Evolutionary conservation across 306 rosid genomes (phyloP).

Genomic region (Rosa rugosa): DNA sequence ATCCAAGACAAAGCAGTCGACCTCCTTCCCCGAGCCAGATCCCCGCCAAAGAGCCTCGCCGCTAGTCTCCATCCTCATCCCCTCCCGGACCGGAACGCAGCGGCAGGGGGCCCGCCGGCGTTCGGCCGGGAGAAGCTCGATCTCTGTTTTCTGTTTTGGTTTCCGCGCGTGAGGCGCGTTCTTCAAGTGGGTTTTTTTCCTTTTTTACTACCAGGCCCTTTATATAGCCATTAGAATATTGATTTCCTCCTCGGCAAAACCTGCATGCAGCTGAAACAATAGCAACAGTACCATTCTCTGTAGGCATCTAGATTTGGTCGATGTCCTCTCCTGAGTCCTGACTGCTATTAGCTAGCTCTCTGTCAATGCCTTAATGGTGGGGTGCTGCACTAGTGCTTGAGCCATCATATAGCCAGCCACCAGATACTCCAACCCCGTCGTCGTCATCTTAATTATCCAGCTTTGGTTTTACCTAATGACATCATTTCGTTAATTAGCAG

Average conservation of each 20-base stretch:
- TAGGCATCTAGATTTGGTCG: not conserved
- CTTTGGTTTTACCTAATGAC: not conserved
- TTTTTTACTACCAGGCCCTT: too few species aligned
- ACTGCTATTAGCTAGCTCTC: not conserved
- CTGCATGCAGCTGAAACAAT: not conserved
- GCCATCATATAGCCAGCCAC: not conserved
- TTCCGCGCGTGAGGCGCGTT: too few species aligned
- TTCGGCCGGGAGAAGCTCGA: too few species aligned
- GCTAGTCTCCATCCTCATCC: too few species aligned
- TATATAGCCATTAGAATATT: not conserved
- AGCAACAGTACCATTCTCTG: not conserved
- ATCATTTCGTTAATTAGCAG: not conserved
- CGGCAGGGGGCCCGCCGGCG: too few species aligned
- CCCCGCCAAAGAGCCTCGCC: too few species aligned
- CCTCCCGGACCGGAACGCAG: too few species aligned
- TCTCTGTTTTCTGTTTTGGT: too few species aligned
- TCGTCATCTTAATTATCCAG: not conserved
- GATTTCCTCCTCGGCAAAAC: not conserved
- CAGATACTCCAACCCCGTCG: not conserved
- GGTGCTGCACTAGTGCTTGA: not conserved
- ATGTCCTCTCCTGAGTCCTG: not conserved
- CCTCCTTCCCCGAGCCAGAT: too few species aligned
- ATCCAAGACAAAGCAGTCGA: too few species aligned
- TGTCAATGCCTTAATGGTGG: not conserved
- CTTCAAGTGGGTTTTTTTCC: too few species aligned